Evolutionary conservation across 495 filamentous ascomycete genomes (phyloP), one percentile per base, ranked within the genome.

Genomic region (Aspergillus indologenus): DNA sequence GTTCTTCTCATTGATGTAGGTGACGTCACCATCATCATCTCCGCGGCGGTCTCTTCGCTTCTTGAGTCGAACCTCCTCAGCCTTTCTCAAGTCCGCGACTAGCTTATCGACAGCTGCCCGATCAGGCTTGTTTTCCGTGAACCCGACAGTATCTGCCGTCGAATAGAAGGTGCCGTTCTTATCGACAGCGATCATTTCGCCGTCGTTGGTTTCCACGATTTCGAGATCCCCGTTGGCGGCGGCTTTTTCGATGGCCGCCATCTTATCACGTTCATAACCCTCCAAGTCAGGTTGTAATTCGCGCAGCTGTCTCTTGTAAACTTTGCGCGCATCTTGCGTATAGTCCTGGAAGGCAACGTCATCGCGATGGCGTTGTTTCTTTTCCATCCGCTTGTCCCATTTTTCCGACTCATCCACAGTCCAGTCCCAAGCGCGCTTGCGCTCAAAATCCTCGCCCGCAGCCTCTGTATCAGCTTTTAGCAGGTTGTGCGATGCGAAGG

Each of bases 1-100:
- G 80, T 96, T 96, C 88, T 98, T 97, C 74, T 96, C 91, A 73
- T 98, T 98, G 81, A 98, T 98, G 75, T 95, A 98, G 11, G 95
- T 98, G 59, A 98, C 90, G 70, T 98, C 94, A 23, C 83, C 84
- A 34, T 92, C 90, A 21, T 90, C 89, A 61, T 90, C 83, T 15
- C 83, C 85, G 72, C 81, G 84, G 56, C 91, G 82, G 58, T 92
- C 90, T 68, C 83, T 86, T 62, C 90, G 83, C 78, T 94, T 92
- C 81, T 89, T 90, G 73, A 96, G 71, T 40, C 91, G 77, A 26
- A 83, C 77, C 63, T 96, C 92, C 76, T 98, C 94, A 5, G 90
- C 91, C 80, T 92, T 95, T 65, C 83, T 84, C 66, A 97, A 69
- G 72, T 97, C 91, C 21, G 77, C 81, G 8, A 98, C 94, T 64